A percentile compares a stretch with the other conserved stretches of the same genome.
phyloP scores from a whole-genome alignment of 2,329 filamentous ascomycete genomes.

The Coniella lustricola region DNA sequence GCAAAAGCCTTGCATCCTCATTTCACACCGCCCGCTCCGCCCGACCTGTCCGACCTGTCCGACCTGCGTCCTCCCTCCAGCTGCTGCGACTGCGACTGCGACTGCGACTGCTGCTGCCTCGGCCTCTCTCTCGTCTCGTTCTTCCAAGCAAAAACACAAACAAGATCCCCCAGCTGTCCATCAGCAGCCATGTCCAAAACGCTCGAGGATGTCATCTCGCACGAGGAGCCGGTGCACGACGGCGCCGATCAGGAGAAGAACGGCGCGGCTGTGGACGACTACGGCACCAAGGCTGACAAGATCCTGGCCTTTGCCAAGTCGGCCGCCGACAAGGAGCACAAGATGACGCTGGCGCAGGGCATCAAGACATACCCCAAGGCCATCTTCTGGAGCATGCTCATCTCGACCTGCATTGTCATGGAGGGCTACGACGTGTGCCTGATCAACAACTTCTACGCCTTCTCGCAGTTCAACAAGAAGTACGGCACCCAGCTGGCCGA shows the following conservation, averaged over 20 bases:
- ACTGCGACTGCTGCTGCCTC: no score
- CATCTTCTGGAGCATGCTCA: conserved; percentile 73
- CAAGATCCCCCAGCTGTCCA: background rate
- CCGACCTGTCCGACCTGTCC: background rate
- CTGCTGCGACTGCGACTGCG: no score
- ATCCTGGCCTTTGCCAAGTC: conserved; percentile 39
- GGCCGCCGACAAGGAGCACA: conserved; percentile 56
- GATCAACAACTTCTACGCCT: conserved; percentile 65
- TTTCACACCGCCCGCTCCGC: background rate
- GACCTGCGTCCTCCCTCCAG: no score
- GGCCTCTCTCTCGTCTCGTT: no score
- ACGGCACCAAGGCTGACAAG: conserved; percentile 24
- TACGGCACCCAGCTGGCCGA: conserved; percentile 21
- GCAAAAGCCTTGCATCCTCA: no score
- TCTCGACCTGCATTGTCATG: conserved; percentile 89
- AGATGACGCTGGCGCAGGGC: conserved; percentile 68
- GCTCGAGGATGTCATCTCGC: conserved; percentile 5
- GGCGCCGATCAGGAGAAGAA: conserved; percentile 15
- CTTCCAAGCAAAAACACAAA: background rate
- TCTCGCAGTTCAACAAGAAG: conserved; percentile 23
- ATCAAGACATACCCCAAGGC: conserved; percentile 82
- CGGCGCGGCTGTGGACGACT: conserved; percentile 10
- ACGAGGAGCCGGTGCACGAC: conserved; percentile 6
- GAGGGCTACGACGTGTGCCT: conserved; percentile 81
- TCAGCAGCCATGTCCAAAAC: conserved; percentile 12